Conservation (phyloP, 768 basidiomycete species). For the Agrocybe chaxingu region DNA sequence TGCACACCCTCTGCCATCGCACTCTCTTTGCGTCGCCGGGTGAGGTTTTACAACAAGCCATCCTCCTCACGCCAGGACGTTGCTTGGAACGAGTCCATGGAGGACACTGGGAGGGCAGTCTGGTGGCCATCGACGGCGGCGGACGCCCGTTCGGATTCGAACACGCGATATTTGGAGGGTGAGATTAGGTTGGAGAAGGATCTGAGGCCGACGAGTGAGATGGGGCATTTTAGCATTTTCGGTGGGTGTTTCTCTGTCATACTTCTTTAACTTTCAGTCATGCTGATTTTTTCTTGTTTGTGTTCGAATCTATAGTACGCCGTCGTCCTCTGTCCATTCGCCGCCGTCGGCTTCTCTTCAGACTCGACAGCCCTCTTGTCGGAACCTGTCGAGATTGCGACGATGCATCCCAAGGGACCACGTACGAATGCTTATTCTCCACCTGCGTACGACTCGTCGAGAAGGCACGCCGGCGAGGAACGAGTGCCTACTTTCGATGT, state of each 20-base stretch:
- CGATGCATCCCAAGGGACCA: conserved; percentile 47
- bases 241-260: conserved; percentile 27
- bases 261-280: background rate
- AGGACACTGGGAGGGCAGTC: conserved; percentile 40
- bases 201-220: conserved; percentile 44
- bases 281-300: background rate
- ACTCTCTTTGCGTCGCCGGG: conserved; percentile 36
- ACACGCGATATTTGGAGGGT: conserved; percentile 44
- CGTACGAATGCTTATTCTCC: conserved; percentile 48
- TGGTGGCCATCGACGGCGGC: conserved; percentile 42
- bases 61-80: conserved; percentile 32
- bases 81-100: conserved; percentile 43
- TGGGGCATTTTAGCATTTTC: conserved; percentile 50
- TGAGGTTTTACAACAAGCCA: conserved; percentile 39
- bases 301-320: conserved; percentile 32
- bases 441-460: conserved; percentile 39
- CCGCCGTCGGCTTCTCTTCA: conserved; percentile 34
- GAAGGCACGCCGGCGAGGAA: conserved; percentile 28
- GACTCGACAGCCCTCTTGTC: conserved; percentile 37
- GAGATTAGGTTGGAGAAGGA: conserved; percentile 52
- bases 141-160: conserved; percentile 23
- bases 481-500: conserved; percentile 13
- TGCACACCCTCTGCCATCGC: conserved; percentile 36
- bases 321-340: conserved; percentile 44
- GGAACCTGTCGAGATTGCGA: conserved; percentile 51